These are phyloP conservation scores for Teratosphaeria zuluensis DNA, from an alignment of 2,329 filamentous ascomycete species.

Conservation along the genomic window DNA sequence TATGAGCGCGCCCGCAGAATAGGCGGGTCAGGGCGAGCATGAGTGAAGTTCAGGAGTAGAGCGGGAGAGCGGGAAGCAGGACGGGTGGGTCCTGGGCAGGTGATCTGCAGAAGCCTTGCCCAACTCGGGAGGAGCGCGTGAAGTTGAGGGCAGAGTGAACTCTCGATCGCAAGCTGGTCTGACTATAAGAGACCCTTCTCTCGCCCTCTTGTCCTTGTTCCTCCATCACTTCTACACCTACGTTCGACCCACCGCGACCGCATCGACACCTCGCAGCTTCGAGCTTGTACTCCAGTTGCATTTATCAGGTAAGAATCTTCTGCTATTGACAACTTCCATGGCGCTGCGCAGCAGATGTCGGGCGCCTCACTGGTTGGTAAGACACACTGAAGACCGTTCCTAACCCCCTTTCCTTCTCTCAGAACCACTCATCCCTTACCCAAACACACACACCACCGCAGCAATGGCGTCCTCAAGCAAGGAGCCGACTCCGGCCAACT, in stretches of 20 bases:
- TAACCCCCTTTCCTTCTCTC: background rate
- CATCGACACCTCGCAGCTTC: background rate
- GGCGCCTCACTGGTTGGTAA: background rate
- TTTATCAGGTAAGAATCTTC: background rate
- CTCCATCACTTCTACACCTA: background rate
- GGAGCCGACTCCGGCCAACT: slow-evolving; percentile 3
- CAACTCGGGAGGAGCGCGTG: background rate
- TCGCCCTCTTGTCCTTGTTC: background rate
- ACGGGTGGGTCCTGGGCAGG: background rate
- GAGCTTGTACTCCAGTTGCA: background rate
- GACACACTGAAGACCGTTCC: background rate
- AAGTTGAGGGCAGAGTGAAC: background rate
- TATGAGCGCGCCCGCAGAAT: background rate
- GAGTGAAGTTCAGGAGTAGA: background rate
- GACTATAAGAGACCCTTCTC: background rate
- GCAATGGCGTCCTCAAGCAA: slow-evolving; percentile 1
- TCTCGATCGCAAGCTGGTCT: background rate
- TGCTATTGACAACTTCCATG: background rate
- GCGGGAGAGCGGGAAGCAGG: background rate
- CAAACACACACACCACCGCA: background rate
- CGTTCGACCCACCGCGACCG: background rate
- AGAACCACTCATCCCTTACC: background rate
- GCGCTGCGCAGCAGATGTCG: background rate
- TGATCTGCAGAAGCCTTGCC: background rate
- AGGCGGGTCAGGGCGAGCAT: background rate